Conservation (phyloP, 163 green algal genomes). For the Botryococcus braunii region DNA sequence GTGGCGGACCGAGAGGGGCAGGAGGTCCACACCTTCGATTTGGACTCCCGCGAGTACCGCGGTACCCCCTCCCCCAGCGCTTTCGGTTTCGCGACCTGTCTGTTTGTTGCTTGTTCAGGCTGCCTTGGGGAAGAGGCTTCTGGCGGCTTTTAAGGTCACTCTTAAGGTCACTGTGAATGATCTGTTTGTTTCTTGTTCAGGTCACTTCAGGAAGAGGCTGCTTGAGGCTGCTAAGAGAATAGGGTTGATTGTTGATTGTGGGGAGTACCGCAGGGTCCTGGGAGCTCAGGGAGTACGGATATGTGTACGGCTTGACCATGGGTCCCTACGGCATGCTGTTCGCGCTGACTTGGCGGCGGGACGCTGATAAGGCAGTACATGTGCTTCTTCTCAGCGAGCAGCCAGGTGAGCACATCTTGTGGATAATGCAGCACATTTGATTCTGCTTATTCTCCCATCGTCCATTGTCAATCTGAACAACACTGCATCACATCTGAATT, state of each 20-base stretch:
- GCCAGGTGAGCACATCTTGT: too few species aligned
- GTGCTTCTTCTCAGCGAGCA: constrained; percentile 20
- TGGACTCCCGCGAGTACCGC: constrained; percentile 13
- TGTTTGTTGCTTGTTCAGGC: too few species aligned
- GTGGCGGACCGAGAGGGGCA: constrained; percentile 57
- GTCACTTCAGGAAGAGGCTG: not conserved
- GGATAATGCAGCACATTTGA: too few species aligned
- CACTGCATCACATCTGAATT: too few species aligned
- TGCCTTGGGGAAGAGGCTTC: too few species aligned
- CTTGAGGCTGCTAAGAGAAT: too few species aligned
- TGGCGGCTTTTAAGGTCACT: too few species aligned
- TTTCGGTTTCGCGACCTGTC: too few species aligned
- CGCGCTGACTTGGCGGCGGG: constrained; percentile 48
- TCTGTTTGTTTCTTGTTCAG: not conserved
- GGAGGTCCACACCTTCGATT: constrained; percentile 40
- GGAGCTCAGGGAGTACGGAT: constrained; percentile 23
- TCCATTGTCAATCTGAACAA: too few species aligned
- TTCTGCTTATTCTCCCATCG: too few species aligned
- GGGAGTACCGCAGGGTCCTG: constrained; percentile 13
- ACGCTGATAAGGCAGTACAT: constrained; percentile 3
- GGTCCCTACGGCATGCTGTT: constrained; percentile 61
- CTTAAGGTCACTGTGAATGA: not conserved
- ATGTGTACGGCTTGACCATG: constrained; percentile 48
- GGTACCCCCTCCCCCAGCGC: constrained; percentile 6
- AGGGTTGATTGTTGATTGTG: constrained; percentile 1